Base-by-base conservation (phyloP, 257 asterid species). In the Forsythia suspensa region DNA sequence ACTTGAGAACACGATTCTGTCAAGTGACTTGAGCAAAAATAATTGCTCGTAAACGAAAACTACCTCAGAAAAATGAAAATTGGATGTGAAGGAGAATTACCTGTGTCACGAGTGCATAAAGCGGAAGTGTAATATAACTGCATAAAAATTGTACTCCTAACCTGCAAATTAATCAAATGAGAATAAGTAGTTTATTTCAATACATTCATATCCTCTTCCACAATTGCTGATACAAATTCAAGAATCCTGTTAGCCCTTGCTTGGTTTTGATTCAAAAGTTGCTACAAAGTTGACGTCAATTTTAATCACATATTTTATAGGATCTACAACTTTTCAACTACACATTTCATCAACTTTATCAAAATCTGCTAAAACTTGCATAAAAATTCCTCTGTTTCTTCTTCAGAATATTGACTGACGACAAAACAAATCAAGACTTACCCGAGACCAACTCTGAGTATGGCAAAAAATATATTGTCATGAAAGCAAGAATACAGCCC, bases 61-160 rank as follows among this genome's bases (percentile, higher is more conserved):
- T 13, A 15, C 20, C 59, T 48, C 20, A 15, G 59, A 15, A 15
- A 48, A 59, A 21, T 8, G 67, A 55, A 16, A n/a, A n/a, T 16
- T 1, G 24, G 11, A 16, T 7, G 72, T 52, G 77, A 37, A 21
- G 66, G 65, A 57, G 75, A 68, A 71, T 80, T 41, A 92, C 99
- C 98, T 95, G 99, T 72, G 99, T 93, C 13, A 95, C 99, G 0
- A 95, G 96, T 24, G 99, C 98, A 77, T 95, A 93, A 44, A 95
- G 89, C 2, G 99, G 99, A 77, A 95, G 99, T 38, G 99, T 95
- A 11, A 93, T 89, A 87, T 93, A 95, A 79, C 99, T 95, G 91
- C 97, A 92, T 74, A 95, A 16, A 59, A 95, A 72, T 77, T 95
- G 98, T 38, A 92, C 95, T 39, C 86, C 89, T 21, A 89, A 8